These are phyloP conservation scores for Hippophae rhamnoides DNA, from an alignment of 306 rosid species.

Conservation along the genomic window DNA sequence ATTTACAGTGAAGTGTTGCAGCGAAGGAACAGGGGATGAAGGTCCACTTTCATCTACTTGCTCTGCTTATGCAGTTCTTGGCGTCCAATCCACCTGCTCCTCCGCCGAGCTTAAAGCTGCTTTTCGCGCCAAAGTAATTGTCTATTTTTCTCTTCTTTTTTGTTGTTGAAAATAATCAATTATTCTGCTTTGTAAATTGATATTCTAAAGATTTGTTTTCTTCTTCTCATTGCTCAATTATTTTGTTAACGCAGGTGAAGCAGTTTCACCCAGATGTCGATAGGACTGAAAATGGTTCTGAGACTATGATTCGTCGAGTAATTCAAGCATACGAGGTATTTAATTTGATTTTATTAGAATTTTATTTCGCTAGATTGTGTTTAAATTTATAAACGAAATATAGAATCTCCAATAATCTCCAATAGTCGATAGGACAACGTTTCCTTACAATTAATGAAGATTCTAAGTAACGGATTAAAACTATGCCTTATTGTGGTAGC, in stretches of 20 bases:
- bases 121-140: conserved; percentile 64
- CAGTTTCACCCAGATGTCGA: conserved; percentile 80
- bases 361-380: not conserved
- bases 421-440: too few relatives aligned
- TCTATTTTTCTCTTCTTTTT: not conserved
- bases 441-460: too few relatives aligned
- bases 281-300: conserved; percentile 39
- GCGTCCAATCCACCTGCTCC: conserved; percentile 53
- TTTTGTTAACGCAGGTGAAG: conserved; percentile 52
- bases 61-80: conserved; percentile 58
- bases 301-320: conserved; percentile 69
- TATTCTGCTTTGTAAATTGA: not conserved
- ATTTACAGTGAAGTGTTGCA: conserved; percentile 24
- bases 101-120: conserved; percentile 62
- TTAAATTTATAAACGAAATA: not conserved
- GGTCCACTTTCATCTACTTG: conserved; percentile 34
- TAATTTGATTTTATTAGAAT: not conserved
- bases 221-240: not conserved
- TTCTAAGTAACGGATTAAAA: not conserved
- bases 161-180: not conserved
- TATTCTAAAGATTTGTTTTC: too few relatives aligned
- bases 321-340: conserved; percentile 74
- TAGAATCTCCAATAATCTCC: too few relatives aligned
- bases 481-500: not conserved
- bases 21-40: conserved; percentile 21